Evolutionary conservation across 1,284 basidiomycete genomes (phyloP).

Genomic region (Sporisorium scitamineum): DNA sequence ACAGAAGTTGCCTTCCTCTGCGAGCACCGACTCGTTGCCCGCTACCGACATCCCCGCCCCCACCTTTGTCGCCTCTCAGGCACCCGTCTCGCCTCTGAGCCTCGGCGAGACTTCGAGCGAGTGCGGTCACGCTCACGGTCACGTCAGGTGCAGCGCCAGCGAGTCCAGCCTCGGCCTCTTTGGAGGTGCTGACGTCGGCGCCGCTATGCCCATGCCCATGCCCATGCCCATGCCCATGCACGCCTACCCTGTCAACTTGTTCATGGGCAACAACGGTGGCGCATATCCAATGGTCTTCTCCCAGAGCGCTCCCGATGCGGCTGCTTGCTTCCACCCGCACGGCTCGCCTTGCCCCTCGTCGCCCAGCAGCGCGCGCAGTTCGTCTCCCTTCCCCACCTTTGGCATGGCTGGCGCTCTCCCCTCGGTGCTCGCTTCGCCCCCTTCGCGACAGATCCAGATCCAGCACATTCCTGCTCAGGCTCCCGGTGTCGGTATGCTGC

Average conservation of each 20-base stretch:
- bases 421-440: conserved; percentile 36
- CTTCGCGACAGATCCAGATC: conserved; percentile 39
- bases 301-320: conserved; percentile 43
- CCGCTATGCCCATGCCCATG: not conserved
- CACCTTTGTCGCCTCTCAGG: conserved; percentile 2
- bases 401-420: conserved; percentile 26
- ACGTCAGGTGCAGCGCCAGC: conserved; percentile 24
- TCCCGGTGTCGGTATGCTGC: conserved; percentile 34
- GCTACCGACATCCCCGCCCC: not conserved
- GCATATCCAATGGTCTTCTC: conserved; percentile 47
- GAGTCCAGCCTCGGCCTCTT: conserved; percentile 46
- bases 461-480: conserved; percentile 42
- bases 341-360: conserved; percentile 51
- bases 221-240: conserved; percentile 19
- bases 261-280: conserved; percentile 16
- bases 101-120: conserved; percentile 13
- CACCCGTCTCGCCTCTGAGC: conserved; percentile 28
- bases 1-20: conserved; percentile 5
- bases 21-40: conserved; percentile 8
- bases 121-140: conserved; percentile 25
- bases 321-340: conserved; percentile 32
- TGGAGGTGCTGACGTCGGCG: conserved; percentile 13
- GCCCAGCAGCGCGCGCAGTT: conserved; percentile 43
- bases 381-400: conserved; percentile 38
- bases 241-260: conserved; percentile 22